Percentiles rank a stretch among this genome's conserved stretches.
Evolutionary conservation across 2,329 filamentous ascomycete species (phyloP).

Genomic region (Colletotrichum camelliae): DNA sequence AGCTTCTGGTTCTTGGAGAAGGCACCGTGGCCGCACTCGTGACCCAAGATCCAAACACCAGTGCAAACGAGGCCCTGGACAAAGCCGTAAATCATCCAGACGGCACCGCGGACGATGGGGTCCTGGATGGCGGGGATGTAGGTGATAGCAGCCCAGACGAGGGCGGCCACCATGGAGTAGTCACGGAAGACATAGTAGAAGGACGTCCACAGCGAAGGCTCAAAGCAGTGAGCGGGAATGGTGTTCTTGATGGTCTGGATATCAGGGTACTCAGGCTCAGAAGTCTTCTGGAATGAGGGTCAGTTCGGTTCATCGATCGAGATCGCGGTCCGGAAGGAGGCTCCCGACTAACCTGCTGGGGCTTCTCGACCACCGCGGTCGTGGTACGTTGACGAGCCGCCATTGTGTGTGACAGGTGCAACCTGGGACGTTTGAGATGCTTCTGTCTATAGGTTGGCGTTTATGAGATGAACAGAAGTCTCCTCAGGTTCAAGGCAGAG

Average conservation of each 20-base stretch:
- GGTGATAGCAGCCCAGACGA: constrained; percentile 56
- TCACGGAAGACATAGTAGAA: constrained; percentile 63
- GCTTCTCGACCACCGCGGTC: constrained; percentile 21
- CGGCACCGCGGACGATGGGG: constrained; percentile 44
- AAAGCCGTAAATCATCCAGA: constrained; percentile 67
- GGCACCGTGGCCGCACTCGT: constrained; percentile 74
- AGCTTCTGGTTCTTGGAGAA: constrained; percentile 62
- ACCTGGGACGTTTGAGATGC: neutral
- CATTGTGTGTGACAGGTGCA: constrained; percentile 1
- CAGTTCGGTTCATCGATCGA: neutral
- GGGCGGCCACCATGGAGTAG: constrained; percentile 50
- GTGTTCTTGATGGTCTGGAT: constrained; percentile 55
- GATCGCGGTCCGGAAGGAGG: neutral
- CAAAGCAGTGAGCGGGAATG: constrained; percentile 67
- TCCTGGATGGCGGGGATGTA: constrained; percentile 58
- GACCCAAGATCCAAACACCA: constrained; percentile 73
- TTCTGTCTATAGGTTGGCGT: neutral
- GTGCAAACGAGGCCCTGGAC: constrained; percentile 70
- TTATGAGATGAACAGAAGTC: constrained; percentile 8
- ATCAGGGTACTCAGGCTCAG: constrained; percentile 42
- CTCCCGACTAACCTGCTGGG: constrained; percentile 13
- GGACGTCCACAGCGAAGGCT: constrained; percentile 56
- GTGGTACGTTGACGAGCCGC: constrained; percentile 15
- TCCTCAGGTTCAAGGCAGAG: neutral
- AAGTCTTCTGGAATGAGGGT: neutral